A percentile compares a stretch with the other conserved stretches of the same genome.
Evolutionary conservation across 2,329 filamentous ascomycete genomes (phyloP).

Genomic region (Fusarium zealandicum): DNA sequence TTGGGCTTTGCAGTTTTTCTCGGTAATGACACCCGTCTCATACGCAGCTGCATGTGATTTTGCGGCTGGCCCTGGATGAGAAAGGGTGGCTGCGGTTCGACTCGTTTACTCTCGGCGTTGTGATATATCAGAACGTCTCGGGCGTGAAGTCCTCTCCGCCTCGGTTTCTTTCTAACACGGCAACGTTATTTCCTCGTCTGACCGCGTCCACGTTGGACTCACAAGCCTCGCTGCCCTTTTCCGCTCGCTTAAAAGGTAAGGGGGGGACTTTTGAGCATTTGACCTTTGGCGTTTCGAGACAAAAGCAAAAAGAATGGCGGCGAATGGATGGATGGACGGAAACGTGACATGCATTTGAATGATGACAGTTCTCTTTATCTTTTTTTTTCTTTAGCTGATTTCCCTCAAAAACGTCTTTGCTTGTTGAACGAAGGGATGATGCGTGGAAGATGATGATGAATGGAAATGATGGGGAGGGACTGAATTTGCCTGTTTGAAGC

Average conservation of each 20-base stretch:
- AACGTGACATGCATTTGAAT: conserved; percentile 45
- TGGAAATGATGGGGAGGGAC: conserved; percentile 12
- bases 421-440: conserved; percentile 19
- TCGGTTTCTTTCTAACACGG: conserved; percentile 26
- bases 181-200: conserved; percentile 36
- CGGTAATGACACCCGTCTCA: conserved; percentile 34
- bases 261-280: conserved; percentile 41
- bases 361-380: conserved; percentile 41
- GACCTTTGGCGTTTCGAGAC: conserved; percentile 43
- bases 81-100: not conserved
- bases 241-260: conserved; percentile 21
- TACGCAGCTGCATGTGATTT: conserved; percentile 21
- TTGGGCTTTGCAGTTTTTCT: conserved; percentile 28
- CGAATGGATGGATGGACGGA: conserved; percentile 43
- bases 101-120: conserved; percentile 16
- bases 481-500: conserved; percentile 18
- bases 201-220: conserved; percentile 38
- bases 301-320: conserved; percentile 44
- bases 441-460: not conserved
- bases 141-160: conserved; percentile 27
- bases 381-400: conserved; percentile 28
- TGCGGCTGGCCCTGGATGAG: not conserved
- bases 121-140: conserved; percentile 7
- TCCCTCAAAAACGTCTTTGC: conserved; percentile 34
- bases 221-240: conserved; percentile 28